Base-by-base conservation (phyloP, 2,329 filamentous ascomycete genomes). In the Apiospora rasikravindrae region DNA sequence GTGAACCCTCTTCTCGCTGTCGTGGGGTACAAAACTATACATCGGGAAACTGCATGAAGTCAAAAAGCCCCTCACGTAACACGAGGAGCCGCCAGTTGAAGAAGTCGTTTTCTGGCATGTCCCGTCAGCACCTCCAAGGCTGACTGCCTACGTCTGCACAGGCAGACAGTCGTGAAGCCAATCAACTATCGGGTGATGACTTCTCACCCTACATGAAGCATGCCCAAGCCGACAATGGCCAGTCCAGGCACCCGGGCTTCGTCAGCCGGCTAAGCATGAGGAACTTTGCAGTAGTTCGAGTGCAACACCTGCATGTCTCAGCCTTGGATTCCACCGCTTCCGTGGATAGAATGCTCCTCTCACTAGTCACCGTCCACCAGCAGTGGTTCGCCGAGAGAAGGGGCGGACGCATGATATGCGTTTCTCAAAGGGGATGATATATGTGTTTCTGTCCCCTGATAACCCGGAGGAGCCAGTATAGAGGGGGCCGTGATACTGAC, bases 261-360 rank as follows among this genome's bases (percentile, higher is more conserved):
- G 5, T 22, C 22, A 3, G 22, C 33, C 8, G 14, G 57, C 19
- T 6, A n/a, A 40, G 16, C 33, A 19, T 33, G 40, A 64, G 57
- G 57, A 22, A 64, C 29, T 33, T 24, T 64, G 57, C 29, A 40
- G 24, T 64, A 64, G 57, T 64, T 64, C 22, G 8, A 14, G 14
- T 64, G 57, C 57, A 33, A 61, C 53, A 33, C 2, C 29, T 64
- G 57, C 57, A 64, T 64, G 57, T 64, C 57, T 64, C 57, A 64
- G 33, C 57, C 33, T 22, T 64, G 57, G 57, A 40, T 64, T 64
- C 10, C 57, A 64, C 57, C 10, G 22, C 57, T 64, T 64, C 57
- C 33, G 57, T 40, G 57, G n/a, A 64, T 61, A 61, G 53, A 64
- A 40, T n/a, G 24, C 40, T 19, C 19, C 33, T 29, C 33, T 64